Base-by-base conservation (phyloP, 257 asterid species). In the Mentha longifolia region DNA sequence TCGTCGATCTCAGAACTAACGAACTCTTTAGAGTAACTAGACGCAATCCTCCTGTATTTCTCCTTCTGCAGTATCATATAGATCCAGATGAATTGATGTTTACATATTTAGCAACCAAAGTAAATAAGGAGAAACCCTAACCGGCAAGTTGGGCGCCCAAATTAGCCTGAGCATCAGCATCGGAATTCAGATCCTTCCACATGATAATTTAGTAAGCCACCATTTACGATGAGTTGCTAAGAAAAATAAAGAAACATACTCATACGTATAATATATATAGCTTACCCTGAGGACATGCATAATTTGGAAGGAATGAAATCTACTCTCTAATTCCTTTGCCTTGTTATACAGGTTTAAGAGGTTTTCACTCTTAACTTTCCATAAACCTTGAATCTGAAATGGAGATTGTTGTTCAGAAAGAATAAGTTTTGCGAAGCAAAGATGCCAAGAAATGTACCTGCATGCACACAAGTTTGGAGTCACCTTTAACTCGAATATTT, bases 81-180 rank as follows among this genome's bases (percentile, higher is more conserved):
- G 17, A 62, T 67, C 22, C 61, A 35, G 42, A 58, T 64, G n/a
- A 68, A 35, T 64, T 11, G 15, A 77, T 42, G 37, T 42, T 52
- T 65, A 37, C 54, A 37, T 20, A 1, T 46, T 19, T 49, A 16
- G 28, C 28, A 11, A 56, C 56, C 6, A 63, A 39, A 45, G 14
- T 35, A 35, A 31, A 4, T 7, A 45, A 51, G 31, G 60, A 63
- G 14, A 42, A 52, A 67, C 65, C 45, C 83, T 81, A 14, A 92
- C 99, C 99, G 19, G 95, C 85, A 66, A 95, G 97, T 11, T 80
- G 80, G 16, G 85, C 94, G 7, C 85, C 99, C 82, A 95, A 79
- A 85, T 89, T 95, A 28, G 99, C 99, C 77, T 87, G 99, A 67
- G 83, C 86, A 85, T 95, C 99, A 4, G 99, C 99, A 74, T 95